Evolutionary conservation across 352 stramenopile genomes (phyloP).

Genomic region (Phytopythium aichiense): DNA sequence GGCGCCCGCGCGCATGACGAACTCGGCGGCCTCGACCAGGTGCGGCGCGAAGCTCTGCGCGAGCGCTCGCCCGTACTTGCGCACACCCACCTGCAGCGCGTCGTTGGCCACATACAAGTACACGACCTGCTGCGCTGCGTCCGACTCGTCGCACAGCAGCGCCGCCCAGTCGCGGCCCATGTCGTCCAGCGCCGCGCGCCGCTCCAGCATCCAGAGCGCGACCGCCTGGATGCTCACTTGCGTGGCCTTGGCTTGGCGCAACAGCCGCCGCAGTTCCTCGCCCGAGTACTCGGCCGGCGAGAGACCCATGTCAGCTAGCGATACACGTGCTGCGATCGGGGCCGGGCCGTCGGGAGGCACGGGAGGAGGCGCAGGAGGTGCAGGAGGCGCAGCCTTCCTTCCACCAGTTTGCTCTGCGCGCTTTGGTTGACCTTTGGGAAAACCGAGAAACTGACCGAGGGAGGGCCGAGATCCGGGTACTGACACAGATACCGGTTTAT

Average conservation of each 20-base stretch:
- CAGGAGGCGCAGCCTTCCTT: not conserved
- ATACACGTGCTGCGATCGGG: not conserved
- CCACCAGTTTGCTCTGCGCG: not conserved
- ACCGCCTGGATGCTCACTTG: conserved; percentile 83
- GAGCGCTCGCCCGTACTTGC: conserved; percentile 74
- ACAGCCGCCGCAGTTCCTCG: conserved; percentile 64
- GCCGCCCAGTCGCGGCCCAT: conserved; percentile 61
- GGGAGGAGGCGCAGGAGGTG: not conserved
- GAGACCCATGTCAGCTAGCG: not conserved
- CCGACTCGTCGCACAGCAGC: conserved; percentile 35
- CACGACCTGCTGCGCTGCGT: conserved; percentile 74
- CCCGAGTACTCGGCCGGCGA: conserved; percentile 25
- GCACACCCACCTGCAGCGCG: conserved; percentile 78
- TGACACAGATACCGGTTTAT: conserved; percentile 2
- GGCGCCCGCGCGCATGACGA: conserved; percentile 63
- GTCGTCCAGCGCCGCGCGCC: conserved; percentile 48
- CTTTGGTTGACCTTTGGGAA: not conserved
- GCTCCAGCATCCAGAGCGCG: conserved; percentile 71
- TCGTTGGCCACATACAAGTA: conserved; percentile 85
- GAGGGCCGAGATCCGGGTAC: not conserved
- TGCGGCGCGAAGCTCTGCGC: conserved; percentile 51
- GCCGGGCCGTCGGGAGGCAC: not conserved
- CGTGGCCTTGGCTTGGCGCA: conserved; percentile 68
- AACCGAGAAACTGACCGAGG: not conserved
- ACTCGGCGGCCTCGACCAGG: conserved; percentile 52